Conservation (phyloP, 78 protist genomes). For the Dictyostelium discoideum region DNA sequence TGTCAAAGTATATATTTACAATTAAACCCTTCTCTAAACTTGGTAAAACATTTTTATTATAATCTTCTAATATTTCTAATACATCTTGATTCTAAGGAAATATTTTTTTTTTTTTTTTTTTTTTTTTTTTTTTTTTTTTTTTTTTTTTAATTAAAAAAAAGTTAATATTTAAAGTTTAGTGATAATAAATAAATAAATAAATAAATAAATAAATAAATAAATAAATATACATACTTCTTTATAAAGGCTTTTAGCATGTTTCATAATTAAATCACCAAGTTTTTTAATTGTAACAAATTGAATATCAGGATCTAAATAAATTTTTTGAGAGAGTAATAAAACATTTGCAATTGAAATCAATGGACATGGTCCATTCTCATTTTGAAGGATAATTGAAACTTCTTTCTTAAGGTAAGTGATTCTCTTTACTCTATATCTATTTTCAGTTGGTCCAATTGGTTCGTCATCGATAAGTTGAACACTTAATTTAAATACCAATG, state of each 20-base stretch:
- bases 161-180: no score
- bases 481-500: slow-evolving; percentile 13
- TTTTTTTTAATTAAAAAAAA: no score
- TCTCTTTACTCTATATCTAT: slow-evolving; percentile 65
- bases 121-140: background rate
- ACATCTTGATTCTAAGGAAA: slow-evolving; percentile 34
- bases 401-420: slow-evolving; percentile 8
- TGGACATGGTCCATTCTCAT: slow-evolving; percentile 82
- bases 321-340: slow-evolving; percentile 43
- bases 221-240: slow-evolving; percentile 12
- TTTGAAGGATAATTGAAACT: slow-evolving; percentile 49
- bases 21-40: slow-evolving; percentile 62
- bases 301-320: background rate
- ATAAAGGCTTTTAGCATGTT: slow-evolving; percentile 50
- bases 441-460: background rate
- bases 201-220: no score
- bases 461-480: slow-evolving; percentile 29
- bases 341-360: slow-evolving; percentile 73
- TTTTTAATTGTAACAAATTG: slow-evolving; percentile 19
- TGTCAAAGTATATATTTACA: slow-evolving; percentile 64
- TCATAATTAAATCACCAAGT: slow-evolving; percentile 67
- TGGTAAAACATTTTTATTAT: slow-evolving; percentile 71
- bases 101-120: background rate
- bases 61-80: slow-evolving; percentile 50
- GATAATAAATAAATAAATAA: no score